Percentiles rank a stretch among this genome's conserved stretches.
Conservation (phyloP, 345 rosid species). For the Brassica juncea region DNA sequence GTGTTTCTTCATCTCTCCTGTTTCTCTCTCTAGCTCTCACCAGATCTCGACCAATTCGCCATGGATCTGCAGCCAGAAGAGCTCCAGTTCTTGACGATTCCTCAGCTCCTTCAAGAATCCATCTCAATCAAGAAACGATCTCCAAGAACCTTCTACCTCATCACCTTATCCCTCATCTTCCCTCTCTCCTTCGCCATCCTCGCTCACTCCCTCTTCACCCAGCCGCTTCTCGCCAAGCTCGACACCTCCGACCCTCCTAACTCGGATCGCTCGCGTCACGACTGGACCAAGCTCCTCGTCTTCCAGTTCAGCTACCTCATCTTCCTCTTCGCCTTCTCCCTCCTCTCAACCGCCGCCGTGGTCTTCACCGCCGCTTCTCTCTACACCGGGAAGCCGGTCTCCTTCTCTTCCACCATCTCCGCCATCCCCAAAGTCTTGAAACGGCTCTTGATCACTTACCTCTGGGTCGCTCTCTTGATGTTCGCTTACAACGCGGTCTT, state of each 20-base stretch:
- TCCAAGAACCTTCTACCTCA: conserved; percentile 65
- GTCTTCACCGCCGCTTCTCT: conserved; percentile 67
- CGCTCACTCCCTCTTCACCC: conserved; percentile 87
- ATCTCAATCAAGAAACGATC: conserved; percentile 64
- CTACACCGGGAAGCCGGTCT: conserved; percentile 62
- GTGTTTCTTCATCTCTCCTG: conserved; percentile 14
- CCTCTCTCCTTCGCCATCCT: conserved; percentile 86
- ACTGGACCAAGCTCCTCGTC: conserved; percentile 70
- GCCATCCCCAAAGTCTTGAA: conserved; percentile 89
- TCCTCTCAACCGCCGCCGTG: conserved; percentile 93
- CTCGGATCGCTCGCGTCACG: conserved; percentile 56
- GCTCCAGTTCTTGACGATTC: conserved; percentile 64
- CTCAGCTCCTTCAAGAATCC: conserved; percentile 63
- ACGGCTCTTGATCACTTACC: conserved; percentile 75
- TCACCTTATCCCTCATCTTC: conserved; percentile 66
- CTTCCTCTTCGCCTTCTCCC: conserved; percentile 95
- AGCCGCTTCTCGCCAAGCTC: conserved; percentile 55
- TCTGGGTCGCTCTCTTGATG: conserved; percentile 83
- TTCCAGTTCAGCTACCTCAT: conserved; percentile 79
- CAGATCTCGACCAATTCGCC: conserved; percentile 6
- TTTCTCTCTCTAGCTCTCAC: neutral
- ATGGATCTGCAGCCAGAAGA: conserved; percentile 81
- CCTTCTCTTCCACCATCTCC: conserved; percentile 71
- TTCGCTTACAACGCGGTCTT: conserved; percentile 61
- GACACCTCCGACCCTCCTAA: conserved; percentile 39